Base-by-base conservation (phyloP, 1,139 yeast species). In the Protomyces macrosporus region DNA sequence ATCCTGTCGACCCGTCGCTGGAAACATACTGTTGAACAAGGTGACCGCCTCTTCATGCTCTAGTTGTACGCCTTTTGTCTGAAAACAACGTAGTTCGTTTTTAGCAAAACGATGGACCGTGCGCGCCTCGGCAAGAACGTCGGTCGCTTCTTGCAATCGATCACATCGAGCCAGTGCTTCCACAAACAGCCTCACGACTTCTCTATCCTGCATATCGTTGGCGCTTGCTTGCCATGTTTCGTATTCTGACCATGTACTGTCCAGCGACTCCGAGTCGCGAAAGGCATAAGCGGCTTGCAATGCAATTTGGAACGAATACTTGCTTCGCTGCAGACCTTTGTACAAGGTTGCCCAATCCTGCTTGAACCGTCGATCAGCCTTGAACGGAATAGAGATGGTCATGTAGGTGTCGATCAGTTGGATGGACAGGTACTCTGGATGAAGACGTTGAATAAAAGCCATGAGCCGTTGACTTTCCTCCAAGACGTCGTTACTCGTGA, bases 361-460 rank as follows among this genome's bases (percentile, higher is more conserved):
- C 51, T 23, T 37, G 60, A 63, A 63, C 4, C 53, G 50, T 12
- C 37, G 45, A n/a, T 37, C 39, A 36, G 63, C 60, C 10, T 52
- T 50, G 36, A 53, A 60, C 14, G 59, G 34, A n/a, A 40, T 45
- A 4, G 60, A 53, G 36, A 63, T 55, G 32, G 65, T 45, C 53
- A 63, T 54, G 51, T 53, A 59, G 16, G 65, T 50, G 37, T 63
- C 62, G 37, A 59, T 45, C 45, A 63, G 58, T 14, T 63, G 65
- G 1, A 52, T 58, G n/a, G 51, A 35, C 35, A 62, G 36, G 36
- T 35, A 40, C 34, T 56, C 34, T 5, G 60, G 61, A 14, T 45
- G 34, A n/a, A 39, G 37, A 12, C 48, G 37, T 16, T 35, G 56
- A 23, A 61, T 30, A 36, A 50, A 40, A n/a, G 35, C 45, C 48